Conservation (phyloP, 2,329 filamentous ascomycete genomes). For the Cladosporium austrohemisphaericum region DNA sequence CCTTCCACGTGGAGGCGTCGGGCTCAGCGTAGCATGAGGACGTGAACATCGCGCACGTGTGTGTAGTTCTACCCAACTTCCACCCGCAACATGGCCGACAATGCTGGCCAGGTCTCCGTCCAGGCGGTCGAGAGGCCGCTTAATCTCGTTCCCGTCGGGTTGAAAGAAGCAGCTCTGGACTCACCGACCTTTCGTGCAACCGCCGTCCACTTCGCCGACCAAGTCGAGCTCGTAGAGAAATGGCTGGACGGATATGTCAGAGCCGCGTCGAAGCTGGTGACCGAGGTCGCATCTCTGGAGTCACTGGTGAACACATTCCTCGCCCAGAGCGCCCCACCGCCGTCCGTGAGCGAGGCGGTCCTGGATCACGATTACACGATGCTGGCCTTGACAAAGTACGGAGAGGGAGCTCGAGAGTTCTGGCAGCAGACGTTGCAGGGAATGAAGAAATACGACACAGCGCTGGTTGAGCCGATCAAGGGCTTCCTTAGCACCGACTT, state of each 20-base stretch:
- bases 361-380: conserved; percentile 95
- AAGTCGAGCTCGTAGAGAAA: conserved; percentile 84
- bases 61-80: neutral
- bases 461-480: conserved; percentile 77
- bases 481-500: conserved; percentile 75
- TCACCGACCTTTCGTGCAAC: conserved; percentile 92
- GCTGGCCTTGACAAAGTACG: conserved; percentile 77
- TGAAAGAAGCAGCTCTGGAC: conserved; percentile 94
- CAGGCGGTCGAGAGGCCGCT: conserved; percentile 20
- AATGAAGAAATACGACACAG: conserved; percentile 71
- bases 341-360: conserved; percentile 72
- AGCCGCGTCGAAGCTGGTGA: conserved; percentile 58
- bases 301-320: conserved; percentile 74
- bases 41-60: neutral
- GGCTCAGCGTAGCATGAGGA: neutral
- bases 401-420: conserved; percentile 81
- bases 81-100: conserved; percentile 4
- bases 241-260: conserved; percentile 78
- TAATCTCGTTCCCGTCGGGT: conserved; percentile 64
- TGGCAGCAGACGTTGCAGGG: conserved; percentile 73
- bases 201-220: conserved; percentile 80
- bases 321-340: conserved; percentile 68
- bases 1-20: no score
- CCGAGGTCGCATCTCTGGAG: conserved; percentile 71
- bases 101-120: conserved; percentile 1